Base-by-base conservation (phyloP, 106 monocot species). In the Xerophyta viscosa region DNA sequence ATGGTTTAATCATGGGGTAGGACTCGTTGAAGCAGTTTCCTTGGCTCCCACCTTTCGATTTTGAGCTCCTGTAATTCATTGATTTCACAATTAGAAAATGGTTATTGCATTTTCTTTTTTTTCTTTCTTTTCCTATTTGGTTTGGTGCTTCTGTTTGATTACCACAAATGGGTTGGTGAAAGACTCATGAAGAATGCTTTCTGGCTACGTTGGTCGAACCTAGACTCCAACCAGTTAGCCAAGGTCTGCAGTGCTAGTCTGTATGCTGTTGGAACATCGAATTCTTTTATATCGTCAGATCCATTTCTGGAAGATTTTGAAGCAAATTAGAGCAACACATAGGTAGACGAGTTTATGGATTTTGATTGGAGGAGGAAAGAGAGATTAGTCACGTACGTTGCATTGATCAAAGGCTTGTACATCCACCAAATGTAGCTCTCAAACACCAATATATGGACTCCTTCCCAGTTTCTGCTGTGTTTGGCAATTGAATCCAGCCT, bases 351-450 rank as follows among this genome's bases (percentile, higher is more conserved):
- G 33, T 36, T 36, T 36, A n/a, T n/a, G n/a, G n/a, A n/a, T n/a
- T n/a, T n/a, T n/a, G n/a, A n/a, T n/a, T n/a, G n/a, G n/a, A n/a
- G n/a, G n/a, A n/a, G n/a, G n/a, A n/a, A 11, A 36, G 33, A 31
- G n/a, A 4, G 13, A 71, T 56, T 36, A 44, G 4, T 9, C 6
- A 44, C 4, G n/a, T 29, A 68, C 66, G 74, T 74, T 12, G 74
- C 74, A 18, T 74, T 74, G 30, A 74, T 74, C 20, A 61, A 50
- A 67, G 74, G 61, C 18, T 57, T 22, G 36, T 61, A 30, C 74
- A 74, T 74, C 74, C 74, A 63, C 67, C 74, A 67, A 15, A 74
- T 56, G 7, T 74, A 74, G 56, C 74, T 74, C 50, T 74, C 67
- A 31, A 74, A 74, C 27, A 74, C 67, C 39, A 74, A 14, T 17